These are phyloP conservation scores for Podosphaera leucotricha DNA, from an alignment of 2,329 filamentous ascomycete genomes.

Conservation along the genomic window DNA sequence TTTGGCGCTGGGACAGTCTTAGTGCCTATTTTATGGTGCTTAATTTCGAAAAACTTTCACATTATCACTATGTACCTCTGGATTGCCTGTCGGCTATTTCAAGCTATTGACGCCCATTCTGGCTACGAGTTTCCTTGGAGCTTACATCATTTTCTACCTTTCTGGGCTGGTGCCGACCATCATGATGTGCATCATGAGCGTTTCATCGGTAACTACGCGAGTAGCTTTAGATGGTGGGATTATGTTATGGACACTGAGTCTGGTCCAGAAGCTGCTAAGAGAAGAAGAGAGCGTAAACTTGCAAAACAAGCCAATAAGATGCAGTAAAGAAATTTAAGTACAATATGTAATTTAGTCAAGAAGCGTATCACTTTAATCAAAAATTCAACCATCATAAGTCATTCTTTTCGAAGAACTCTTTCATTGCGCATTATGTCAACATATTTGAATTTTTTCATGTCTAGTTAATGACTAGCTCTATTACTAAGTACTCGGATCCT, in stretches of 20 bases:
- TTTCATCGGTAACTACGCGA: slow-evolving; percentile 95
- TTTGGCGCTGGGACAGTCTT: slow-evolving; percentile 73
- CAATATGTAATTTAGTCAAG: no score
- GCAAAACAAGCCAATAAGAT: slow-evolving; percentile 39
- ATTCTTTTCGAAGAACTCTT: no score
- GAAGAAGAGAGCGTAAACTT: slow-evolving; percentile 53
- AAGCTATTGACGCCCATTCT: slow-evolving; percentile 92
- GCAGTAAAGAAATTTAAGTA: slow-evolving; percentile 5
- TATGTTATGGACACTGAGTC: slow-evolving; percentile 83
- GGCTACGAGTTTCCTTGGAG: slow-evolving; percentile 98
- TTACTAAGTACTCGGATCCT: background rate
- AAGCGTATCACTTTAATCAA: no score
- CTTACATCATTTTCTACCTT: slow-evolving; percentile 79
- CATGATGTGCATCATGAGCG: slow-evolving; percentile 96
- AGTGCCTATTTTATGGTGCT: slow-evolving; percentile 61
- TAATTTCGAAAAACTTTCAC: slow-evolving; percentile 66
- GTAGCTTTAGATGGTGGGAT: slow-evolving; percentile 99
- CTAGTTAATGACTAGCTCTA: background rate
- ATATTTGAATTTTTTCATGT: no score
- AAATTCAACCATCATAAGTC: no score
- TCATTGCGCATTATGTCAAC: no score
- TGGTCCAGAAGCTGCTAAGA: slow-evolving; percentile 65
- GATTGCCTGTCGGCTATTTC: slow-evolving; percentile 82
- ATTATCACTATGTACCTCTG: slow-evolving; percentile 95
- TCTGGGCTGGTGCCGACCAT: slow-evolving; percentile 95